Base-by-base conservation (phyloP, 1,284 basidiomycete genomes). In the Cryptococcus wingfieldii region DNA sequence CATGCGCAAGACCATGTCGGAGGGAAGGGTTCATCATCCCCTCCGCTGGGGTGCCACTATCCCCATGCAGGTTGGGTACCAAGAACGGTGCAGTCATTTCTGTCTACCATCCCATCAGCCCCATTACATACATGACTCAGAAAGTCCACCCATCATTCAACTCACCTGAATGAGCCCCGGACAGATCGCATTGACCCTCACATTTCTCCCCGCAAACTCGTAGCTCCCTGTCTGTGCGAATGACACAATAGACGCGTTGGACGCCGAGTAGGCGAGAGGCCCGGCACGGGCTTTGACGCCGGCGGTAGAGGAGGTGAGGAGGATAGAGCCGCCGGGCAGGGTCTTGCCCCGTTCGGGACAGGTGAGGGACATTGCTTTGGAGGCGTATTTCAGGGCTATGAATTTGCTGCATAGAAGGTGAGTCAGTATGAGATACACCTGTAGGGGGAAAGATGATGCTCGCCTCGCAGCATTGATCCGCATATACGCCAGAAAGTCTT, bases 121-220 rank as follows among this genome's bases (percentile, higher is more conserved):
- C 91, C 89, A 38, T 51, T 13, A 42, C 50, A 39, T 51, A 38
- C 42, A 19, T 12, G 16, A 6, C 16, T 39, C 41, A 38, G 7
- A 12, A 16, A 23, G 43, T 50, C 31, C 31, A 34, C 31, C 6
- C 31, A 10, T 34, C 31, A 5, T 31, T 16, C 10, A 14, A 25
- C 59, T 27, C 47, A 72, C 71, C 65, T 94, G 88, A 65, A 95
- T 92, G 49, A 95, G 77, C 23, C 92, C 92, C 1, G 92, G 92
- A 67, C 90, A 93, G 61, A 96, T 85, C n/a, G 88, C 83, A 74
- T 96, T 96, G 61, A 95, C 86, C 38, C 92, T 86, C 59, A 96
- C 81, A 72, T 90, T 88, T 1, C 85, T 86, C 63, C 82, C 85
- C 57, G 84, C 81, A n/a, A 95, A 81, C 72, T 91, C 88, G 74